phyloP scores from a whole-genome alignment of 805 yeast genomes.

The Metschnikowia vanudenii region DNA sequence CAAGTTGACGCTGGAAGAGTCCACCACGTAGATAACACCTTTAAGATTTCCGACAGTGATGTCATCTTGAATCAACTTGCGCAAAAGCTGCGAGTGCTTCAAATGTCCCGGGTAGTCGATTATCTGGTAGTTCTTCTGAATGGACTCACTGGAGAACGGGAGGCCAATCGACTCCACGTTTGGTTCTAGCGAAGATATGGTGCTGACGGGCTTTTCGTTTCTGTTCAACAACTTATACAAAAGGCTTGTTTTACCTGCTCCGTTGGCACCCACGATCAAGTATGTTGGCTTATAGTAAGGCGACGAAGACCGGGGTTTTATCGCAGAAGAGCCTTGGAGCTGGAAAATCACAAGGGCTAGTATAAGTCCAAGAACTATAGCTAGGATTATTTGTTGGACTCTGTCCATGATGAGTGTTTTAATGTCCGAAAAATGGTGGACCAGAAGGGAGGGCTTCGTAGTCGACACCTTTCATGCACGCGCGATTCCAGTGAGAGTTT shows the following conservation, averaged over 20 bases:
- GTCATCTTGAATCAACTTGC: constrained; percentile 46
- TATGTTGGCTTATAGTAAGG: constrained; percentile 48
- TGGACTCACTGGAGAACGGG: constrained; percentile 35
- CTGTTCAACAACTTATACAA: constrained; percentile 32
- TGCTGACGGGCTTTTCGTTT: constrained; percentile 18
- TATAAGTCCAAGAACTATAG: constrained; percentile 18
- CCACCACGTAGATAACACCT: constrained; percentile 78
- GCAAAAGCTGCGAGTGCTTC: constrained; percentile 61
- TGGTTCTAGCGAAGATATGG: constrained; percentile 41
- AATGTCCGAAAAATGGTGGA: neutral
- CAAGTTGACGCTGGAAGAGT: constrained; percentile 60
- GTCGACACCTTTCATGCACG: neutral
- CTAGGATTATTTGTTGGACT: constrained; percentile 15
- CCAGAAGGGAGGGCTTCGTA: neutral
- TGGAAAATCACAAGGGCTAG: constrained; percentile 12
- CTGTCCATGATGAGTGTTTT: constrained; percentile 13
- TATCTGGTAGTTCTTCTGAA: constrained; percentile 45
- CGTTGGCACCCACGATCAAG: constrained; percentile 62
- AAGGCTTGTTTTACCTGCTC: constrained; percentile 65
- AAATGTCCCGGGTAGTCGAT: constrained; percentile 89
- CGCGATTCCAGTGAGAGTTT: too few relatives aligned
- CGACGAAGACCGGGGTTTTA: constrained; percentile 6
- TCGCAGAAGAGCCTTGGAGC: constrained; percentile 5
- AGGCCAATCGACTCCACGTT: constrained; percentile 29
- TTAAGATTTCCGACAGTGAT: constrained; percentile 42